phyloP scores from a whole-genome alignment of 2,329 filamentous ascomycete genomes.

The Penicillium olsonii region DNA sequence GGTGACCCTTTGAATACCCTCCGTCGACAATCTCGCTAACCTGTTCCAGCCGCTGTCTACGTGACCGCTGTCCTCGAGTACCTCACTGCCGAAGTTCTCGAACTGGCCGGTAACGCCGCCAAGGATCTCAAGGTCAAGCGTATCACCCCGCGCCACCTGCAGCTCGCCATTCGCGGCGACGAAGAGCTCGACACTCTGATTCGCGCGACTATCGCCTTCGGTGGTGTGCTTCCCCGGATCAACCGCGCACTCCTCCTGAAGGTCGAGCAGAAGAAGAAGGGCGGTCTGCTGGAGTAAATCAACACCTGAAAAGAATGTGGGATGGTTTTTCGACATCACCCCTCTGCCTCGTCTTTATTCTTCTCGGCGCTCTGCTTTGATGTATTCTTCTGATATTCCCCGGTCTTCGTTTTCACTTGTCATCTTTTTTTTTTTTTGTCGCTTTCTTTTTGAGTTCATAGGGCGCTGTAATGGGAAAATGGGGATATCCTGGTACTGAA shows the following conservation, averaged over 20 bases:
- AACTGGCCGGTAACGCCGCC: slow-evolving; percentile 95
- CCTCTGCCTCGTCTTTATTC: slow-evolving; percentile 13
- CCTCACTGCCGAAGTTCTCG: slow-evolving; percentile 94
- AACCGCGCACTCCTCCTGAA: slow-evolving; percentile 94
- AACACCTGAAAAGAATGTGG: slow-evolving; percentile 5
- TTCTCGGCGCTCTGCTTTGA: slow-evolving; percentile 30
- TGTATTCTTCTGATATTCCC: slow-evolving; percentile 30
- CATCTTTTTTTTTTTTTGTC: slow-evolving; percentile 15
- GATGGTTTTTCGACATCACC: slow-evolving; percentile 1
- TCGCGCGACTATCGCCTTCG: slow-evolving; percentile 95
- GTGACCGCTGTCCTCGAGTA: slow-evolving; percentile 98
- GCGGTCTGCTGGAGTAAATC: slow-evolving; percentile 24
- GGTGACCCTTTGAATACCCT: slow-evolving; percentile 5
- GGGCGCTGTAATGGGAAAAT: slow-evolving; percentile 46
- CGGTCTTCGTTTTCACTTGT: slow-evolving; percentile 21
- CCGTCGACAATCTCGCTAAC: background rate
- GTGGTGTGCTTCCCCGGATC: slow-evolving; percentile 98
- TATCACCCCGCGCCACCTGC: slow-evolving; percentile 95
- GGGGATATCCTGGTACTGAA: slow-evolving; percentile 37
- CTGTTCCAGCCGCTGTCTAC: slow-evolving; percentile 76
- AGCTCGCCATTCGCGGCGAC: slow-evolving; percentile 96
- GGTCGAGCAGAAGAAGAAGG: slow-evolving; percentile 97
- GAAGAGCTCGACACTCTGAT: slow-evolving; percentile 98
- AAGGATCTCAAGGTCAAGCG: slow-evolving; percentile 99
- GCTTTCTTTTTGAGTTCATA: slow-evolving; percentile 27